Percentiles rank a stretch among this genome's conserved stretches.
Evolutionary conservation across 441 rosid species (phyloP).

Genomic region (Eruca vesicaria): DNA sequence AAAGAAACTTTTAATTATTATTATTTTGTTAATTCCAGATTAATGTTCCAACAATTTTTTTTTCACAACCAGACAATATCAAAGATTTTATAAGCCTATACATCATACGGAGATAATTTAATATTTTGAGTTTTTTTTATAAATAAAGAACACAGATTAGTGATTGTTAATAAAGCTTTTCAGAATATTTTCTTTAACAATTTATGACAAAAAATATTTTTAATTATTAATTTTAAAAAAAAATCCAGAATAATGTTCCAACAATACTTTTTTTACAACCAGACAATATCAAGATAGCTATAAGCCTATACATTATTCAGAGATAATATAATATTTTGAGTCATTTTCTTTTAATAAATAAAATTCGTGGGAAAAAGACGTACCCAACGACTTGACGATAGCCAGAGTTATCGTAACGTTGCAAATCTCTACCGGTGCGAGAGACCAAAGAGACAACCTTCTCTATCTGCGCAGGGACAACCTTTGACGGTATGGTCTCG

Average conservation of each 20-base stretch:
- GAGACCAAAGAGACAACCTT: conserved; percentile 51
- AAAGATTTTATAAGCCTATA: no score
- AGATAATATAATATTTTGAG: not conserved
- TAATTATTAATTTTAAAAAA: no score
- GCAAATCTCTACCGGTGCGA: conserved; percentile 64
- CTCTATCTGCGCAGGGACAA: conserved; percentile 37
- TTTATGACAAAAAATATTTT: not conserved
- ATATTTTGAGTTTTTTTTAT: no score
- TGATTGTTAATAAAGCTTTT: no score
- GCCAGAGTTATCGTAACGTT: conserved; percentile 56
- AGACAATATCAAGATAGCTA: not conserved
- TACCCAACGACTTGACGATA: conserved; percentile 79
- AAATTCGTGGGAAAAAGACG: not conserved
- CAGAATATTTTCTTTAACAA: not conserved
- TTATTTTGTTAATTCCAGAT: no score
- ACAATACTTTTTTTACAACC: not conserved
- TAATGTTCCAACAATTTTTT: no score
- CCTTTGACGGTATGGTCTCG: conserved; percentile 37
- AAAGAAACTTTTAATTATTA: no score
- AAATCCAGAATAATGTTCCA: not conserved
- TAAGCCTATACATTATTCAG: not conserved
- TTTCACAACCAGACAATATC: no score
- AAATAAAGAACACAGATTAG: no score
- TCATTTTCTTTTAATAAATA: not conserved
- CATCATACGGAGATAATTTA: no score